Conservation (phyloP, 1,139 yeast species). For the Pneumocystis murina region DNA sequence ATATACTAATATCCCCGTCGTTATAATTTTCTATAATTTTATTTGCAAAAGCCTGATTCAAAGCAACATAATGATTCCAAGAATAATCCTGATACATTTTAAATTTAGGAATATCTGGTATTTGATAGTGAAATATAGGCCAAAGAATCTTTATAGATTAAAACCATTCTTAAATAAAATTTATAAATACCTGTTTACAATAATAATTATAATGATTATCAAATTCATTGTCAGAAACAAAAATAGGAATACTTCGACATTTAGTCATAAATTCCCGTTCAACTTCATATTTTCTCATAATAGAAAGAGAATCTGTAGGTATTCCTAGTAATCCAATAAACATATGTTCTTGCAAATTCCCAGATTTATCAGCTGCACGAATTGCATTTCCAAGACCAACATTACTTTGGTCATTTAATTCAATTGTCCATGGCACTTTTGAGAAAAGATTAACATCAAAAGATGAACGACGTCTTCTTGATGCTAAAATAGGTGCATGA, state of each 20-base stretch:
- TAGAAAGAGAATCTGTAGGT: conserved; percentile 72
- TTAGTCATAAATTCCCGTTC: conserved; percentile 21
- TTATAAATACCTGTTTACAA: conserved; percentile 2
- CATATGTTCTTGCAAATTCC: conserved; percentile 33
- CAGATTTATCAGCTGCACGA: conserved; percentile 39
- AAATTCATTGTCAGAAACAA: conserved; percentile 5
- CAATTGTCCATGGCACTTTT: conserved; percentile 62
- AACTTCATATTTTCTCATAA: conserved; percentile 26
- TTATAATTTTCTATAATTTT: conserved; percentile 49
- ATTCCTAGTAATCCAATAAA: conserved; percentile 74
- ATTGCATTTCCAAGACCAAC: conserved; percentile 82
- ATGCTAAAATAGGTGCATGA: not conserved
- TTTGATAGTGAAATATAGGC: conserved; percentile 95
- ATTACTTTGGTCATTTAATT: conserved; percentile 60
- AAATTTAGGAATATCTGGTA: conserved; percentile 87
- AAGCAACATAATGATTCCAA: conserved; percentile 65
- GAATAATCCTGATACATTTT: conserved; percentile 93
- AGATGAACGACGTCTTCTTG: not conserved
- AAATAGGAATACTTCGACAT: conserved; percentile 2
- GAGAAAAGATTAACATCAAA: conserved; percentile 30
- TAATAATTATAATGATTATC: conserved; percentile 7
- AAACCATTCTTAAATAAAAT: not conserved
- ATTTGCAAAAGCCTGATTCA: conserved; percentile 73
- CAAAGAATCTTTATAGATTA: conserved; percentile 46
- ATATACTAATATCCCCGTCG: conserved; percentile 38